phyloP scores from a whole-genome alignment of 352 stramenopile species.

The Elongisporangium anandrum region DNA sequence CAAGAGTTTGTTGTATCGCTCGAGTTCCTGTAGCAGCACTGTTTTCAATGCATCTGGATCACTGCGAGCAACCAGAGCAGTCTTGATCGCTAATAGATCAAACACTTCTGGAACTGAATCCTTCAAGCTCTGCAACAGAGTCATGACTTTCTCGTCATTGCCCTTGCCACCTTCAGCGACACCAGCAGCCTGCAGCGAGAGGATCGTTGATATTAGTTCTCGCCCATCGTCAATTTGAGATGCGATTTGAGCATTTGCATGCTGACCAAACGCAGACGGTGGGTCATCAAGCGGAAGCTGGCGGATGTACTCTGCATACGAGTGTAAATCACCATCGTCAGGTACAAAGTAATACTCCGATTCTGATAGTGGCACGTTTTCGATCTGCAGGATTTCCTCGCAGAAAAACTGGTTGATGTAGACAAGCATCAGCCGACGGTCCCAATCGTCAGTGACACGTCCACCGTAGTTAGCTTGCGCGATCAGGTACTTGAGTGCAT shows the following conservation, averaged over 20 bases:
- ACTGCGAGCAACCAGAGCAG: conserved; percentile 49
- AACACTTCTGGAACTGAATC: conserved; percentile 90
- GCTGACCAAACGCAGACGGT: conserved; percentile 92
- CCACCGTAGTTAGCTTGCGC: conserved; percentile 96
- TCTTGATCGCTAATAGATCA: conserved; percentile 78
- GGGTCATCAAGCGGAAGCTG: conserved; percentile 89
- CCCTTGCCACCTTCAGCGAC: conserved; percentile 77
- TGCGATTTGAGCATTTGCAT: conserved; percentile 94
- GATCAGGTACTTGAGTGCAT: conserved; percentile 95
- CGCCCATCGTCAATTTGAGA: conserved; percentile 93
- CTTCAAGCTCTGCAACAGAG: conserved; percentile 73
- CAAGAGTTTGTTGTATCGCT: conserved; percentile 92
- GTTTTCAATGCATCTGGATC: conserved; percentile 93
- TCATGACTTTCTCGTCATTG: conserved; percentile 89
- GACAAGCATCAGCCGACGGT: conserved; percentile 93
- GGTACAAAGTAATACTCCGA: conserved; percentile 93
- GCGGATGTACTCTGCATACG: conserved; percentile 90
- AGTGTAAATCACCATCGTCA: conserved; percentile 83
- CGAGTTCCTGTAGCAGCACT: conserved; percentile 93
- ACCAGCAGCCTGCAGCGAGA: conserved; percentile 86
- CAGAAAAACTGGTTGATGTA: conserved; percentile 96
- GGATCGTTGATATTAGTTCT: conserved; percentile 86
- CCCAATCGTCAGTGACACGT: conserved; percentile 95
- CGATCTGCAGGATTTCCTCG: conserved; percentile 79
- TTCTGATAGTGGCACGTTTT: conserved; percentile 86